Evolutionary conservation across 148 eudicot species (phyloP).

Genomic region (Dysphania ambrosioides): DNA sequence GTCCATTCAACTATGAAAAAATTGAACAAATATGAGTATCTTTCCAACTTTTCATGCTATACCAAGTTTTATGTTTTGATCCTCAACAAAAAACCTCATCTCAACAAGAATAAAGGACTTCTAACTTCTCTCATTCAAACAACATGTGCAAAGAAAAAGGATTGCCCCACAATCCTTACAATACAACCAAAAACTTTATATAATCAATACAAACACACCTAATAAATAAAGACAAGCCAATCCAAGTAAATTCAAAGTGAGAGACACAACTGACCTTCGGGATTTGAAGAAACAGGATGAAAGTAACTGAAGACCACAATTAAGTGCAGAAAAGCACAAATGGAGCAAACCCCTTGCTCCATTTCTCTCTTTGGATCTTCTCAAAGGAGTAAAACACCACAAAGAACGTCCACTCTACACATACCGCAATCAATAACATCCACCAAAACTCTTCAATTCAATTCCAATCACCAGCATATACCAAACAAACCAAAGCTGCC

Average conservation of each 20-base stretch:
- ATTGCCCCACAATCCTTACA: no score
- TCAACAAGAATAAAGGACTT: neutral
- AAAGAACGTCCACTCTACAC: no score
- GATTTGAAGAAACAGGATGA: neutral
- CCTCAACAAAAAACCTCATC: no score
- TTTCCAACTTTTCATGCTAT: neutral
- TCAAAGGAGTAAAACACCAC: neutral
- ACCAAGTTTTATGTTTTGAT: neutral
- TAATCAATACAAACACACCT: neutral
- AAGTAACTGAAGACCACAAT: slow-evolving; percentile 9
- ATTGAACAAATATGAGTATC: no score
- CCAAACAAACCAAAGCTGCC: slow-evolving; percentile 1
- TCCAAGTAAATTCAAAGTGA: neutral
- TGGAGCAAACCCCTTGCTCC: slow-evolving; percentile 12
- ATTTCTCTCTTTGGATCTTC: neutral
- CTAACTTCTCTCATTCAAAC: neutral
- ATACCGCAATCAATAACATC: neutral
- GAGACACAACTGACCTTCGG: slow-evolving; percentile 8
- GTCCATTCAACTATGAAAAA: neutral
- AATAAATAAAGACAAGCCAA: neutral
- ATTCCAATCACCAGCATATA: neutral
- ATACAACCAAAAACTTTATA: no score
- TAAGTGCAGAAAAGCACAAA: neutral
- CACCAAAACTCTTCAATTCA: neutral
- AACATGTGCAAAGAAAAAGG: neutral